Evolutionary conservation across 148 eudicot genomes (phyloP).

Genomic region (Linanthus parryae): DNA sequence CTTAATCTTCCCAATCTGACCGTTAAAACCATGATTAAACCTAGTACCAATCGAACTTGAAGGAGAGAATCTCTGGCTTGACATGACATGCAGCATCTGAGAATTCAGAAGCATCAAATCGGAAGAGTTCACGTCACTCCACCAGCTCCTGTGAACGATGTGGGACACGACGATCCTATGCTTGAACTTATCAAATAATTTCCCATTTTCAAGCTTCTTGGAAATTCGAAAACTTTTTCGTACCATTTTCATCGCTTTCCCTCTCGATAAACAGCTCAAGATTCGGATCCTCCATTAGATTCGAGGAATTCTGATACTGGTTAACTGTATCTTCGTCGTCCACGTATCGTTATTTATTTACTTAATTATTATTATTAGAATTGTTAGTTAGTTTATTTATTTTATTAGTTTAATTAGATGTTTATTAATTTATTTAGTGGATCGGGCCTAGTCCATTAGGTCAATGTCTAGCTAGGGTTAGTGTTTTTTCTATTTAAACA

Average conservation of each 20-base stretch:
- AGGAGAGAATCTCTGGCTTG: slow-evolving; percentile 17
- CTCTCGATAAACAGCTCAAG: slow-evolving; percentile 24
- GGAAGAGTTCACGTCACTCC: slow-evolving; percentile 32
- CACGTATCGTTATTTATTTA: no score
- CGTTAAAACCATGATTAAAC: not conserved
- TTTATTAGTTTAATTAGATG: no score
- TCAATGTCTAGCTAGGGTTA: no score
- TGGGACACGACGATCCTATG: slow-evolving; percentile 27
- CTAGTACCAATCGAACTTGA: not conserved
- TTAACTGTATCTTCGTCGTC: slow-evolving; percentile 3
- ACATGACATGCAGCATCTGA: slow-evolving; percentile 23
- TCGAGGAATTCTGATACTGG: not conserved
- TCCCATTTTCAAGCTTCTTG: slow-evolving; percentile 6
- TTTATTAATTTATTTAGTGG: no score
- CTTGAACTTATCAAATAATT: slow-evolving; percentile 21
- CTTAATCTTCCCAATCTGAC: slow-evolving; percentile 5
- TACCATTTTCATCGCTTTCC: slow-evolving; percentile 16
- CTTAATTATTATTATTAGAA: no score
- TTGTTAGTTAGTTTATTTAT: no score
- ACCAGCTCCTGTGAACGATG: slow-evolving; percentile 18
- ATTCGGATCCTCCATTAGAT: slow-evolving; percentile 13
- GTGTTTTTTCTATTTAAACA: no score
- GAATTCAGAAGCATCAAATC: slow-evolving; percentile 27
- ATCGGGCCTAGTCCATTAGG: no score
- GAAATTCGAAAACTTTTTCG: slow-evolving; percentile 13